phyloP scores from a whole-genome alignment of 2,329 filamentous ascomycete genomes.

The Pseudogymnoascus sp. region DNA sequence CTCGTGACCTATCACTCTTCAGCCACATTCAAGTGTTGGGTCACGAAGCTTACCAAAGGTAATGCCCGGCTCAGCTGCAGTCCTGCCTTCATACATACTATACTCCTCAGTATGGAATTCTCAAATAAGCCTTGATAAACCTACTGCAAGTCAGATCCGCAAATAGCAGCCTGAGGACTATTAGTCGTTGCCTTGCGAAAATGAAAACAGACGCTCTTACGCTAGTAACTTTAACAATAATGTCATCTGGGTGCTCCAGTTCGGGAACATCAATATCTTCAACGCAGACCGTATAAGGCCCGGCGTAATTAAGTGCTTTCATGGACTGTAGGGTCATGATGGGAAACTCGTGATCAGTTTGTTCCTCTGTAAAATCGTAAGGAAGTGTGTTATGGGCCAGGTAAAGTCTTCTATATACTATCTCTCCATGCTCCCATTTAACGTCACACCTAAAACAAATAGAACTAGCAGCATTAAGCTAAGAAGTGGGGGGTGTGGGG shows the following conservation, averaged over 20 bases:
- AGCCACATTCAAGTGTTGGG: slow-evolving; percentile 14
- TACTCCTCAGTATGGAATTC: too few species aligned
- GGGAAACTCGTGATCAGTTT: too few species aligned
- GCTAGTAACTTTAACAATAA: slow-evolving; percentile 59
- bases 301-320: too few species aligned
- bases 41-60: slow-evolving; percentile 43
- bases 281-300: slow-evolving; percentile 39
- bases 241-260: slow-evolving; percentile 56
- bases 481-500: too few species aligned
- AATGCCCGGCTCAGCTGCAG: slow-evolving; percentile 53
- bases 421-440: too few species aligned
- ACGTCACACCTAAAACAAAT: too few species aligned
- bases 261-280: slow-evolving; percentile 49
- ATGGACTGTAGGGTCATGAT: too few species aligned
- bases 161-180: slow-evolving; percentile 1
- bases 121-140: slow-evolving; percentile 27
- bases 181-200: too few species aligned
- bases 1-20: slow-evolving; percentile 40
- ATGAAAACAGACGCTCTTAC: background rate
- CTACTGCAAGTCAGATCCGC: slow-evolving; percentile 35
- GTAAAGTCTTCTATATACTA: too few species aligned
- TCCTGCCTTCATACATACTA: slow-evolving; percentile 41
- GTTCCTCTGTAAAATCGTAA: too few species aligned
- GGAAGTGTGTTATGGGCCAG: too few species aligned
- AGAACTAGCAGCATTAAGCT: too few species aligned